Conservation (phyloP, 176 grass and related monocot genomes). For the Ampelocalamus luodianensis region DNA sequence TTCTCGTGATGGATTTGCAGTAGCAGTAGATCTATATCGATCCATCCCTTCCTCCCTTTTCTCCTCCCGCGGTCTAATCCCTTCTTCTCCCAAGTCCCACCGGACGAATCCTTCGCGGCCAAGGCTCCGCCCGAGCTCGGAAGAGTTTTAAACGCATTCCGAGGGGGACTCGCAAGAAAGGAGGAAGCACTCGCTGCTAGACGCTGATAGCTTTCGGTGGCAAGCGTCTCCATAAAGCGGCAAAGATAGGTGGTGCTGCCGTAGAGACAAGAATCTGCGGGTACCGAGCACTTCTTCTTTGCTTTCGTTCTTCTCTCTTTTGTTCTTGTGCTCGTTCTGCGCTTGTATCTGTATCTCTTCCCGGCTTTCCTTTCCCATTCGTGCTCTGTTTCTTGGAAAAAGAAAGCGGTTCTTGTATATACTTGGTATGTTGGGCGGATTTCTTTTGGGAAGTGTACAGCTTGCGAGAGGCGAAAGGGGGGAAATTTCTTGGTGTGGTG, state of each 20-base stretch:
- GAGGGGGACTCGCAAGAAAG: slow-evolving; percentile 29
- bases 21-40: slow-evolving; percentile 42
- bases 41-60: slow-evolving; percentile 14
- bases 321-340: background rate
- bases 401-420: background rate
- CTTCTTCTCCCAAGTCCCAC: background rate
- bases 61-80: background rate
- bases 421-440: background rate
- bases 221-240: slow-evolving; percentile 55
- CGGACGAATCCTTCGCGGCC: slow-evolving; percentile 52
- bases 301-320: background rate
- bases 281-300: slow-evolving; percentile 32
- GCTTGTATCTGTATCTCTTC: background rate
- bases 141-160: slow-evolving; percentile 35
- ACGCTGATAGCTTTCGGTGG: slow-evolving; percentile 51
- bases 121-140: slow-evolving; percentile 37
- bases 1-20: slow-evolving; percentile 20
- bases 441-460: slow-evolving; percentile 11
- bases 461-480: background rate
- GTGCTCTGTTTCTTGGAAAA: slow-evolving; percentile 2
- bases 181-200: slow-evolving; percentile 27
- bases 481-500: background rate
- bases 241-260: background rate
- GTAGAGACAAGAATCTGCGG: slow-evolving; percentile 28
- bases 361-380: background rate